A percentile compares a stretch with the other conserved stretches of the same genome.
Evolutionary conservation across 2,329 filamentous ascomycete genomes (phyloP).

Genomic region (Samsoniella hepiali): DNA sequence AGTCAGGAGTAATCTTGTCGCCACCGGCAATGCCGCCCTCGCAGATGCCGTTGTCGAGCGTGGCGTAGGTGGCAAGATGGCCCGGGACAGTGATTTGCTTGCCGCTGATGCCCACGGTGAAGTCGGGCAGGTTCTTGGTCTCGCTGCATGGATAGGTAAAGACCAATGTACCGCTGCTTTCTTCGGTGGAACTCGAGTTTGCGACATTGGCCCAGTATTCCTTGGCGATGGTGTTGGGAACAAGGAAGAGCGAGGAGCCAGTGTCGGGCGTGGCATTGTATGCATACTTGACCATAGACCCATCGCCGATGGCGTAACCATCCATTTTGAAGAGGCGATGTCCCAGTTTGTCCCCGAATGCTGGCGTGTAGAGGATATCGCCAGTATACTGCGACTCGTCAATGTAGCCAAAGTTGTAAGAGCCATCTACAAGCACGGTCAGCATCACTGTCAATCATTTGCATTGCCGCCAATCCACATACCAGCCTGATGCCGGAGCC

Average conservation of each 20-base stretch:
- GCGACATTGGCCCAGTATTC: slow-evolving; percentile 57
- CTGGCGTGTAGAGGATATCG: slow-evolving; percentile 52
- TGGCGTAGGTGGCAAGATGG: too few species aligned
- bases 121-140: slow-evolving; percentile 38
- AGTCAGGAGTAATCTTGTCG: too few species aligned
- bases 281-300: neutral
- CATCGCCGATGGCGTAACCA: slow-evolving; percentile 42
- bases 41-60: too few species aligned
- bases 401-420: slow-evolving; percentile 44
- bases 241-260: slow-evolving; percentile 61
- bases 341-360: slow-evolving; percentile 50
- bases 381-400: slow-evolving; percentile 56
- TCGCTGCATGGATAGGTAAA: slow-evolving; percentile 38
- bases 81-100: slow-evolving; percentile 18
- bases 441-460: too few species aligned
- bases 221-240: slow-evolving; percentile 50
- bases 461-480: neutral
- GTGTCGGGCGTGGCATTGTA: slow-evolving; percentile 52
- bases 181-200: slow-evolving; percentile 27
- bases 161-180: slow-evolving; percentile 40
- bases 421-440: slow-evolving; percentile 26
- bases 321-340: slow-evolving; percentile 45
- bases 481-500: neutral
- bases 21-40: too few species aligned
- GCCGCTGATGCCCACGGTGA: slow-evolving; percentile 51